phyloP scores from a whole-genome alignment of 2,329 filamentous ascomycete species.

The Aspergillus ibericus region DNA sequence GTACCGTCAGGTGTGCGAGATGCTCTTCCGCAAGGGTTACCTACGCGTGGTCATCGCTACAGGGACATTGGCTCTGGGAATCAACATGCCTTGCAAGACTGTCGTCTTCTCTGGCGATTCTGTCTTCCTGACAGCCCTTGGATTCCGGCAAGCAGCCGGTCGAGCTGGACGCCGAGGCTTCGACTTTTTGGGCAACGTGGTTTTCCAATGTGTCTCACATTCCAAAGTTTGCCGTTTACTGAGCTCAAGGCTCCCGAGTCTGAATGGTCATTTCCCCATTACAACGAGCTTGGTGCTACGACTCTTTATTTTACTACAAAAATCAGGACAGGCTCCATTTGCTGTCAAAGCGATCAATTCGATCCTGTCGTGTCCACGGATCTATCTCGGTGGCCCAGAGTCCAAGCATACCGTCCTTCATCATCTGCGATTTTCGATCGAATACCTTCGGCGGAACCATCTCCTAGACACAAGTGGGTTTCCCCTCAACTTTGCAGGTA shows the following conservation, averaged over 20 bases:
- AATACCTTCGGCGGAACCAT: constrained; percentile 70
- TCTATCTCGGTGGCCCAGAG: constrained; percentile 69
- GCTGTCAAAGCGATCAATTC: constrained; percentile 64
- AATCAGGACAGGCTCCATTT: constrained; percentile 63
- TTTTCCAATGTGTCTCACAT: constrained; percentile 67
- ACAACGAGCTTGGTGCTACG: constrained; percentile 72
- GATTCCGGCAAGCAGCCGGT: constrained; percentile 74
- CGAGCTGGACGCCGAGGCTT: constrained; percentile 79
- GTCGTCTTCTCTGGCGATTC: constrained; percentile 76
- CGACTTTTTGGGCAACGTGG: constrained; percentile 76
- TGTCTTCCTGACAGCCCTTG: constrained; percentile 70
- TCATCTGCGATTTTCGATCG: constrained; percentile 76
- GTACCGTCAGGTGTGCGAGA: constrained; percentile 64
- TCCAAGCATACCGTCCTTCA: constrained; percentile 70
- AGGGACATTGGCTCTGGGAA: constrained; percentile 72
- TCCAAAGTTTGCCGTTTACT: constrained; percentile 67
- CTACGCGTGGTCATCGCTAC: constrained; percentile 72
- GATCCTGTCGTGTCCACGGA: constrained; percentile 66
- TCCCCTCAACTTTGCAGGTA: constrained; percentile 71
- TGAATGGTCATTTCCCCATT: constrained; percentile 76
- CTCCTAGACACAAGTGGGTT: constrained; percentile 62
- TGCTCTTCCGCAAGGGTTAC: constrained; percentile 42
- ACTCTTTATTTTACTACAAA: constrained; percentile 65
- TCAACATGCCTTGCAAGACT: constrained; percentile 83
- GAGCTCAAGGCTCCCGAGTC: constrained; percentile 69